These are phyloP conservation scores for Myxozyma neotropica DNA, from an alignment of 805 yeast species.

Conservation along the genomic window DNA sequence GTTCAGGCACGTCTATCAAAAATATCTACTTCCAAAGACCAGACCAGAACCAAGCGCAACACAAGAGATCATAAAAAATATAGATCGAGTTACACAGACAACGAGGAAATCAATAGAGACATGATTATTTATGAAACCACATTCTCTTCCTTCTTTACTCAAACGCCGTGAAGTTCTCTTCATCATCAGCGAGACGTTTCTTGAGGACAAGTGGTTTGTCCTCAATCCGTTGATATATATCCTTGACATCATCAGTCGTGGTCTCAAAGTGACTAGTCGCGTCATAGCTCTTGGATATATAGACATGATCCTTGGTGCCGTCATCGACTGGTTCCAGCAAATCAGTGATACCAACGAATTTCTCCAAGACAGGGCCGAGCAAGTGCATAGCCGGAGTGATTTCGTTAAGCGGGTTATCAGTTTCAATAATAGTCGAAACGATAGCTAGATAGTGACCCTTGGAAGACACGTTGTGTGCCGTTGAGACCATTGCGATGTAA, in stretches of 20 bases:
- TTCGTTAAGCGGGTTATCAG: conserved; percentile 88
- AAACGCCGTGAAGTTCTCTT: conserved; percentile 45
- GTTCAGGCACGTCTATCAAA: too few relatives aligned
- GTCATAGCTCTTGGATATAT: conserved; percentile 86
- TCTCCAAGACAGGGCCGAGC: conserved; percentile 75
- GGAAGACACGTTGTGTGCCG: conserved; percentile 86
- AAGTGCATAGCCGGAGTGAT: conserved; percentile 91
- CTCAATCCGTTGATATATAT: conserved; percentile 84
- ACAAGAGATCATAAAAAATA: too few relatives aligned
- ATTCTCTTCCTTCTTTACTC: too few relatives aligned
- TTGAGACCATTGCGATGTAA: conserved; percentile 86
- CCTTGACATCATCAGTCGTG: conserved; percentile 95
- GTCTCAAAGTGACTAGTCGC: conserved; percentile 94
- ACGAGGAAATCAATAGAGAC: too few relatives aligned
- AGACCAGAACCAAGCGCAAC: too few relatives aligned
- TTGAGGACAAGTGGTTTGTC: conserved; percentile 90
- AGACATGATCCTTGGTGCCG: conserved; percentile 78
- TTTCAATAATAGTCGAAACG: conserved; percentile 91
- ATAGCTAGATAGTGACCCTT: conserved; percentile 90
- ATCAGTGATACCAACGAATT: conserved; percentile 92
- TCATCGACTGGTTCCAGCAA: conserved; percentile 83
- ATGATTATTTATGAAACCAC: too few relatives aligned
- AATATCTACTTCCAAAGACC: too few relatives aligned
- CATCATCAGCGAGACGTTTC: conserved; percentile 66
- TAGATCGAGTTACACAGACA: too few relatives aligned